Conservation (phyloP, 2,329 filamentous ascomycete genomes). For the Dactylellina cionopaga region DNA sequence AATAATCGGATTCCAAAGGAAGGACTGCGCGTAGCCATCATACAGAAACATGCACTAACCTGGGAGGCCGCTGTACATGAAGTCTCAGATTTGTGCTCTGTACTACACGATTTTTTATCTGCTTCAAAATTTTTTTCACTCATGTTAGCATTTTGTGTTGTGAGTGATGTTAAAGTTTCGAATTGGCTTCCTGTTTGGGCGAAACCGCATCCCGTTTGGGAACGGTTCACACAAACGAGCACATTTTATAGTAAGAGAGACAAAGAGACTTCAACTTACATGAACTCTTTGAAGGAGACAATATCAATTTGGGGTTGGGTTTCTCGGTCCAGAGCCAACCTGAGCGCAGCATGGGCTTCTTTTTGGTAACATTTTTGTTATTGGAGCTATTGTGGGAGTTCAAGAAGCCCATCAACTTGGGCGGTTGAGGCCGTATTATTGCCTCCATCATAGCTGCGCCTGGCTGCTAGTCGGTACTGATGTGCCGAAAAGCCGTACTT, state of each 20-base stretch:
- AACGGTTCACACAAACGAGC: slow-evolving; percentile 25
- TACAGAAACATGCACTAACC: slow-evolving; percentile 45
- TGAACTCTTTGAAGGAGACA: slow-evolving; percentile 6
- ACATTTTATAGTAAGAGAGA: slow-evolving; percentile 2
- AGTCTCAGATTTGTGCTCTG: slow-evolving; percentile 51
- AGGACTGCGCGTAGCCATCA: slow-evolving; percentile 16
- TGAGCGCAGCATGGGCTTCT: slow-evolving; percentile 15
- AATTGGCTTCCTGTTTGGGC: slow-evolving; percentile 45
- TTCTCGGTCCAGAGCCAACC: slow-evolving; percentile 27
- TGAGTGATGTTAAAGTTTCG: slow-evolving; percentile 44
- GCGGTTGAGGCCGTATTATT: slow-evolving; percentile 28
- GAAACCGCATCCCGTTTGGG: slow-evolving; percentile 22
- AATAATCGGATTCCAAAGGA: slow-evolving; percentile 3
- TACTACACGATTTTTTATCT: slow-evolving; percentile 43
- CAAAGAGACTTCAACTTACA: slow-evolving; percentile 6
- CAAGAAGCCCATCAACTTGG: slow-evolving; percentile 18
- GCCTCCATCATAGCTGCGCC: slow-evolving; percentile 27
- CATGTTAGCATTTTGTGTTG: slow-evolving; percentile 44
- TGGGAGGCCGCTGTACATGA: slow-evolving; percentile 35
- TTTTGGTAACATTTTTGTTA: slow-evolving; percentile 14
- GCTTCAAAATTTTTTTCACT: slow-evolving; percentile 42
- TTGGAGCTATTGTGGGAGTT: not conserved
- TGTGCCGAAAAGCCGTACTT: too few species aligned
- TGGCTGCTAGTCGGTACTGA: too few species aligned
- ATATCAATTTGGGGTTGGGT: not conserved